Base-by-base conservation (phyloP, 2,329 filamentous ascomycete species). In the Fusarium euwallaceae region DNA sequence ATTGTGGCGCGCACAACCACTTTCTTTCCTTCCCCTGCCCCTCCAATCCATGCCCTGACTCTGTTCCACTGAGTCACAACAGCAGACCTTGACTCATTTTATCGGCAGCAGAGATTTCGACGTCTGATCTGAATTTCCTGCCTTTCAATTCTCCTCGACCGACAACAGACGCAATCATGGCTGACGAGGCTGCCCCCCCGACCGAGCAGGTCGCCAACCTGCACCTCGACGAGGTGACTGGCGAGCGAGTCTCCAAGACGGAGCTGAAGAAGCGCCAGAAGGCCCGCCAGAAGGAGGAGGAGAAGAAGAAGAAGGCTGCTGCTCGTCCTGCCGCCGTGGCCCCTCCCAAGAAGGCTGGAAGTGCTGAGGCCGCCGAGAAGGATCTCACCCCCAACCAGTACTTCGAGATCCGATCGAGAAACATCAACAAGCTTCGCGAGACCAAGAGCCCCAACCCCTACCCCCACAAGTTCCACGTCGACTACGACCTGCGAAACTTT, bases 191-290 rank as follows among this genome's bases (percentile, higher is more conserved):
- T 75, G 82, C 78, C 62, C 78, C 78, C 53, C 78, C 85, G 55
- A 85, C 86, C 64, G 86, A 86, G 74, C 88, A 89, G 75, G 84
- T 92, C 76, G 89, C 89, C 80, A 94, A 96, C 86, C 89, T 97
- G 78, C 90, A 95, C 84, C 90, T 97, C 61, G 97, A 99, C 84
- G 94, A 97, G 81, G 94, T 95, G 74, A 98, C 97, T 16, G 97
- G 97, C 80, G 97, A 99, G 87, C 92, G 85, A 84, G 83, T 93
- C 71, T 95, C 93, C 86, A 95, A 95, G 91, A 91, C 92, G 17
- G 93, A 95, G 86, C 88, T 98, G 83, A 99, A 99, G 94, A 96
- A 94, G 88, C 92, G 96, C 80, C 91, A 95, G 87, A 99, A 99
- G 94, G 89, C 92, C 82, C 92, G 96, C 77, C 91, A 96, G 84